These are phyloP conservation scores for Alternaria triticimaculans DNA, from an alignment of 2,329 filamentous ascomycete genomes.

Conservation along the genomic window DNA sequence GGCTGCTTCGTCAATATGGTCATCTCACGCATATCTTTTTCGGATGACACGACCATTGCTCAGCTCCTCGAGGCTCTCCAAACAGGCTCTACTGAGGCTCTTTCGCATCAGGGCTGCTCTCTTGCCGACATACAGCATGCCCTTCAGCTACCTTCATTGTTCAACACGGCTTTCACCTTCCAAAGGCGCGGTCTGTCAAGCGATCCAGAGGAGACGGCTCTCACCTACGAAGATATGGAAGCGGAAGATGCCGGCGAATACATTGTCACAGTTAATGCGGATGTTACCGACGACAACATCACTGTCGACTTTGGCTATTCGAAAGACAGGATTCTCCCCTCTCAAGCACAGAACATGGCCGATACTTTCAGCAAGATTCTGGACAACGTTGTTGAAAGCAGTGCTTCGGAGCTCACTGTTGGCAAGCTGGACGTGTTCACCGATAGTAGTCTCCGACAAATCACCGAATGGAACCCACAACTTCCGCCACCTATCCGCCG, in stretches of 20 bases:
- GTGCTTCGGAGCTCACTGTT: slow-evolving; percentile 26
- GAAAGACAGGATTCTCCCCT: slow-evolving; percentile 34
- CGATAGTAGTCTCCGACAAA: slow-evolving; percentile 27
- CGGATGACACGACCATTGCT: slow-evolving; percentile 43
- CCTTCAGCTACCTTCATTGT: slow-evolving; percentile 41
- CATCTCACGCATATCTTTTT: slow-evolving; percentile 55
- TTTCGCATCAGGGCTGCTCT: slow-evolving; percentile 60
- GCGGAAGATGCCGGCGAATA: slow-evolving; percentile 48
- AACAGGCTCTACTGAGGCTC: slow-evolving; percentile 54
- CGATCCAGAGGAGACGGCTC: slow-evolving; percentile 33
- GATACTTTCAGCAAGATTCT: slow-evolving; percentile 41
- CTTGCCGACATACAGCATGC: slow-evolving; percentile 48
- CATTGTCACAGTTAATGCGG: slow-evolving; percentile 43
- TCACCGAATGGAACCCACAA: slow-evolving; percentile 38
- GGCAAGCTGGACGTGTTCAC: slow-evolving; percentile 35
- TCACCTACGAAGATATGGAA: slow-evolving; percentile 43
- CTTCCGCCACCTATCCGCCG: slow-evolving; percentile 33
- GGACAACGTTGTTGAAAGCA: slow-evolving; percentile 20
- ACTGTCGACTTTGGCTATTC: slow-evolving; percentile 44
- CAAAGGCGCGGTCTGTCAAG: slow-evolving; percentile 36
- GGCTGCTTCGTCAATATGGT: slow-evolving; percentile 65
- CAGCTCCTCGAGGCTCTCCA: slow-evolving; percentile 55
- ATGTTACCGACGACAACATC: slow-evolving; percentile 37
- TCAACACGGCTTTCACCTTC: slow-evolving; percentile 49
- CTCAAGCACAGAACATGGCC: slow-evolving; percentile 39